phyloP scores from a whole-genome alignment of 257 asterid species.

The Schizonepeta tenuifolia region DNA sequence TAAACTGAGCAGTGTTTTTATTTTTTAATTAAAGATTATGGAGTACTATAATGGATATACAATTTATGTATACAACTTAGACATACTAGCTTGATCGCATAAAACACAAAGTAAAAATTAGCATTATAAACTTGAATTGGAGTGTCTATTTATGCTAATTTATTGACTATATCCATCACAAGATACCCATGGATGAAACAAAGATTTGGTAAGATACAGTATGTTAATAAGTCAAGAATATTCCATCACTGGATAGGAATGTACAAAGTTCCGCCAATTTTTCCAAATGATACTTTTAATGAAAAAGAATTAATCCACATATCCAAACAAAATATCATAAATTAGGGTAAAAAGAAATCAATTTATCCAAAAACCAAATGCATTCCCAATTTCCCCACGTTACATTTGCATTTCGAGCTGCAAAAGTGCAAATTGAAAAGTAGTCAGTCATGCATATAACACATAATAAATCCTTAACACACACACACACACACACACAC shows the following conservation, averaged over 20 bases:
- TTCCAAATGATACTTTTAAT: no score
- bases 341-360: background rate
- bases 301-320: background rate
- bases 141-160: background rate
- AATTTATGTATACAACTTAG: no score
- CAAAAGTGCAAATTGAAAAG: background rate
- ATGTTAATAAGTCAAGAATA: background rate
- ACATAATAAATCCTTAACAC: no score
- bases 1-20: no score
- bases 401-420: background rate
- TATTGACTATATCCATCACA: background rate
- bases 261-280: background rate
- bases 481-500: background rate
- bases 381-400: no score
- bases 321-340: background rate
- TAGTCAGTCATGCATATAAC: no score
- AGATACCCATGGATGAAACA: background rate
- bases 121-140: background rate
- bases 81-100: no score
- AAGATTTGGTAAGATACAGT: background rate
- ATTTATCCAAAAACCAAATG: background rate
- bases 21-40: no score
- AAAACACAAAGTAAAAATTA: background rate
- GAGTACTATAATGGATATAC: no score
- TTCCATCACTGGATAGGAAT: background rate